Base-by-base conservation (phyloP, 805 yeast genomes). In the Teunomyces lycoperdinae region DNA sequence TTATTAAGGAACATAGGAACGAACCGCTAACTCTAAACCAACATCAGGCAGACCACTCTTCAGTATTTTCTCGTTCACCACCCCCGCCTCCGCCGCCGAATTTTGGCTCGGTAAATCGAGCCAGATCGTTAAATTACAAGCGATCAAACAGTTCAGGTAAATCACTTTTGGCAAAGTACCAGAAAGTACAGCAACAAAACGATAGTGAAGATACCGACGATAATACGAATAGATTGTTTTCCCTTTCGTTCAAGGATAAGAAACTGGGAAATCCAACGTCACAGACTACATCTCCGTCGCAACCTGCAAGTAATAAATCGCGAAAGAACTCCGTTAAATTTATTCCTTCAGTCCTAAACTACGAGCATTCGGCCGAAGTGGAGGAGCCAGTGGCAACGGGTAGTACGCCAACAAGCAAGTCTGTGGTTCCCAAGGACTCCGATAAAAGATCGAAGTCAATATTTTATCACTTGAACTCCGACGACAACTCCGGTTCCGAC, bases 261-360 rank as follows among this genome's bases (percentile, higher is more conserved):
- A 42, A 28, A 38, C 31, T 1, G 24, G 24, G 24, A 5, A 20
- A 20, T 20, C 24, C 5, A 4, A 20, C 43, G 39, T 32, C 44
- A 39, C 43, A 36, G 32, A 44, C 26, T 30, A 17, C 20, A 31
- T 38, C 32, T 2, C 30, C 40, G 8, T 6, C 29, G 14, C 48
- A 40, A 14, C 30, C 28, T 5, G 24, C 42, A 9, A 33, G 32
- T 9, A 29, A 16, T n/a, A 47, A 61, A 26, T 50, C 59, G 7
- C 51, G 69, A 24, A 57, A 60, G 47, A 64, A 60, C 48, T 63
- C 71, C 3, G 49, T 68, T 48, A 67, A 65, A 51, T 67, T 66
- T 47, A 58, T 63, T 17, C 68, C 71, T 4, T 58, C 69, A 2
- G 56, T 55, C 9, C 48, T 53, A n/a, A 44, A 43, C 36, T 27